Evolutionary conservation across 371 early-diverging fungal genomes (phyloP).

Genomic region (Mortierella sp.): DNA sequence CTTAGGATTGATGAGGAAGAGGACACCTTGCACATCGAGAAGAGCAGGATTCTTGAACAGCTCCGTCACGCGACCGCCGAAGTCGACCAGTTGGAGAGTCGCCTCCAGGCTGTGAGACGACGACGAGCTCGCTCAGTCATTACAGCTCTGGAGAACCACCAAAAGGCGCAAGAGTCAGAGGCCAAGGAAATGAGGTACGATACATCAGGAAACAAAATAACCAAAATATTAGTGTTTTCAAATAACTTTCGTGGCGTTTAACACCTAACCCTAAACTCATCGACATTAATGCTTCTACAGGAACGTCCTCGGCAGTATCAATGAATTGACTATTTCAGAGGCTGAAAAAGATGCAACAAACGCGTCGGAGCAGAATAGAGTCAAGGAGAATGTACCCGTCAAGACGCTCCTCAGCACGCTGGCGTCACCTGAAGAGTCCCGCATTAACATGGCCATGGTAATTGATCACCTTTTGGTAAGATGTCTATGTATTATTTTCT

Average conservation of each 20-base stretch:
- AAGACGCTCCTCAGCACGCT: conserved; percentile 23
- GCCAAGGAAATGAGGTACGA: conserved; percentile 52
- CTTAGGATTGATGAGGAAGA: conserved; percentile 16
- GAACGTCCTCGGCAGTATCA: conserved; percentile 27
- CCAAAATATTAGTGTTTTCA: background rate
- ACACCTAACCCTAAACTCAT: no score
- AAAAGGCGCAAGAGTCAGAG: conserved; percentile 35
- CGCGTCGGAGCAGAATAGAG: background rate
- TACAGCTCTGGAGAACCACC: conserved; percentile 30
- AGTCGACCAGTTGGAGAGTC: conserved; percentile 40
- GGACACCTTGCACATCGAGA: conserved; percentile 38
- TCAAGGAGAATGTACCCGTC: background rate
- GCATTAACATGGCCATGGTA: conserved; percentile 39
- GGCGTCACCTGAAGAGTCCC: conserved; percentile 3
- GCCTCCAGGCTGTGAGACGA: conserved; percentile 37
- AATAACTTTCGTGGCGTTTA: no score
- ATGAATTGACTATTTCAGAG: conserved; percentile 21
- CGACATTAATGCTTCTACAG: background rate
- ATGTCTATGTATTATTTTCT: background rate
- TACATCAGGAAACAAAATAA: background rate
- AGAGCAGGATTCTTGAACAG: conserved; percentile 46
- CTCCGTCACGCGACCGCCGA: conserved; percentile 37
- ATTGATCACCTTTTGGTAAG: background rate
- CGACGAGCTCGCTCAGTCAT: conserved; percentile 32
- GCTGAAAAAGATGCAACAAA: background rate